These are phyloP conservation scores for Ophiocordyceps camponoti-leonardi DNA, from an alignment of 2,329 filamentous ascomycete species.

Conservation along the genomic window DNA sequence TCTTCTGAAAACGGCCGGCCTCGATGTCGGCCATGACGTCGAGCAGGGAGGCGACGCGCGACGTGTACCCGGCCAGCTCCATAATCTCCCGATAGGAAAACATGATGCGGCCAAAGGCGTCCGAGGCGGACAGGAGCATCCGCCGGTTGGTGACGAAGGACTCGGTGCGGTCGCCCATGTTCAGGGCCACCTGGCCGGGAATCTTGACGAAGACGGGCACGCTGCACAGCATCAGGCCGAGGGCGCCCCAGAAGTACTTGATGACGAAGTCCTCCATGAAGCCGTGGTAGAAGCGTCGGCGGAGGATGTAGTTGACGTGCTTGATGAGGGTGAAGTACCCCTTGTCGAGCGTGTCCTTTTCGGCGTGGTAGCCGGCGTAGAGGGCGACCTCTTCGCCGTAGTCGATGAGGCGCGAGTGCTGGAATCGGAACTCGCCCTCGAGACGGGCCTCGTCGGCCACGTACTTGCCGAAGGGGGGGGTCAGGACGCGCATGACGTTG, in stretches of 20 bases:
- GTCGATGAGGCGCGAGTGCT: slow-evolving; percentile 87
- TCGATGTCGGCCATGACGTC: slow-evolving; percentile 92
- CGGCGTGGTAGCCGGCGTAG: slow-evolving; percentile 79
- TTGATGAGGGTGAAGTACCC: slow-evolving; percentile 98
- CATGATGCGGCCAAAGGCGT: slow-evolving; percentile 91
- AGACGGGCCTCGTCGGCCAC: slow-evolving; percentile 89
- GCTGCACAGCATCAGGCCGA: slow-evolving; percentile 82
- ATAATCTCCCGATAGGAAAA: slow-evolving; percentile 97
- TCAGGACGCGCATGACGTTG: slow-evolving; percentile 81
- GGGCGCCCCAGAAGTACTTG: slow-evolving; percentile 96
- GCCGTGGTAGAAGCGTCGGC: slow-evolving; percentile 86
- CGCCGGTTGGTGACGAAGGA: slow-evolving; percentile 87
- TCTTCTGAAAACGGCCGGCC: slow-evolving; percentile 85
- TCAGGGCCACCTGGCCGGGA: slow-evolving; percentile 46
- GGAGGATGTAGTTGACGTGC: slow-evolving; percentile 90
- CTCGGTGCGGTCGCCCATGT: slow-evolving; percentile 54
- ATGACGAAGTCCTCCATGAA: slow-evolving; percentile 99
- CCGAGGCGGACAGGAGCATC: slow-evolving; percentile 81
- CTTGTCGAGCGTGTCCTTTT: slow-evolving; percentile 94
- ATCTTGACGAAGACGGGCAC: slow-evolving; percentile 93
- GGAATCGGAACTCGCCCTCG: slow-evolving; percentile 91
- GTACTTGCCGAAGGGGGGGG: slow-evolving; percentile 92
- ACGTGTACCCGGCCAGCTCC: slow-evolving; percentile 88
- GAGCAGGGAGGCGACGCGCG: slow-evolving; percentile 72
- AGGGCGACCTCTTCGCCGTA: slow-evolving; percentile 90